phyloP scores from a whole-genome alignment of 1,139 yeast species.

The Pichia sp. region DNA sequence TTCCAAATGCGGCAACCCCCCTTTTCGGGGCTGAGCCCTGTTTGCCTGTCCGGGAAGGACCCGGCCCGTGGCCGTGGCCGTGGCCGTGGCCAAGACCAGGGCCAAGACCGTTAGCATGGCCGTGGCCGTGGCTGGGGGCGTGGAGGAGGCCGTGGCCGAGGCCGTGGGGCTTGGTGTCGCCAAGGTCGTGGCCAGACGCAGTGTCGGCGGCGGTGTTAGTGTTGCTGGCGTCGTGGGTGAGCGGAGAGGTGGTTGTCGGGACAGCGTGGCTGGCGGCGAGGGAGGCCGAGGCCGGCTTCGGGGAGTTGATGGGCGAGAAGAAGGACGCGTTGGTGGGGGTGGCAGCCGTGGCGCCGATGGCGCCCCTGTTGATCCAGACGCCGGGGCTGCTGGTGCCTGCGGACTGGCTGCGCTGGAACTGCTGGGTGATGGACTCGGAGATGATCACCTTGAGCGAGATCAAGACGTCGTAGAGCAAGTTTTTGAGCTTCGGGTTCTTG shows the following conservation, averaged over 20 bases:
- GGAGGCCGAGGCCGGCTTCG: slow-evolving; percentile 18
- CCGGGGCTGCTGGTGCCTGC: not conserved
- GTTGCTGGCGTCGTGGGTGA: not conserved
- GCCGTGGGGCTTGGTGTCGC: too few relatives aligned
- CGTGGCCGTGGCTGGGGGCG: not conserved
- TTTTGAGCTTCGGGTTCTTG: slow-evolving; percentile 48
- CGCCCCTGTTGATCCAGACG: slow-evolving; percentile 6
- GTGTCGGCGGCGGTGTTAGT: not conserved
- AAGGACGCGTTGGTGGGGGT: slow-evolving; percentile 13
- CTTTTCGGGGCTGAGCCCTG: not conserved
- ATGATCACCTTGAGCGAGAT: slow-evolving; percentile 46
- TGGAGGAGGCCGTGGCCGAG: not conserved
- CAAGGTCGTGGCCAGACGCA: not conserved
- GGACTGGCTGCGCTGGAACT: slow-evolving; percentile 11
- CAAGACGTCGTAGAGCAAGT: slow-evolving; percentile 59
- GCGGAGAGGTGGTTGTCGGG: not conserved
- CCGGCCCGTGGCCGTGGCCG: not conserved
- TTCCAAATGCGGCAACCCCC: not conserved
- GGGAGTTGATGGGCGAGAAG: slow-evolving; percentile 26
- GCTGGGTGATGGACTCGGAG: slow-evolving; percentile 26
- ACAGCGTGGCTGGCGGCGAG: not conserved
- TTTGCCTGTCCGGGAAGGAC: not conserved
- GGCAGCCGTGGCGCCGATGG: too few relatives aligned
- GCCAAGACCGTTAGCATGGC: too few relatives aligned
- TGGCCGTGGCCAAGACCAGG: too few relatives aligned